Conservation (phyloP, 805 yeast genomes). For the Lipomyces yamanashiensis region DNA sequence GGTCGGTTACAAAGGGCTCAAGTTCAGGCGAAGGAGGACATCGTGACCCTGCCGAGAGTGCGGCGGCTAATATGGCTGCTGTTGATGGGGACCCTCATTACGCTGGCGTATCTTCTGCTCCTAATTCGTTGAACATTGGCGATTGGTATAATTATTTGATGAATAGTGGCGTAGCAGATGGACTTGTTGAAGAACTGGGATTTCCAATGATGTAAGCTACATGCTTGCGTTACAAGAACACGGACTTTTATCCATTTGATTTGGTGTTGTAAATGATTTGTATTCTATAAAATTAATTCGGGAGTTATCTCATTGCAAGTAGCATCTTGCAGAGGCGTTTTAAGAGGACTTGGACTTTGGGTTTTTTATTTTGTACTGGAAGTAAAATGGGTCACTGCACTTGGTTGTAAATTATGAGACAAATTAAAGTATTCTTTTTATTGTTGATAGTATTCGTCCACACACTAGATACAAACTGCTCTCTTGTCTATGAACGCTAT, state of each 20-base stretch:
- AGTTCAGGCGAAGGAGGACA: too few relatives aligned
- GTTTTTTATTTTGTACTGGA: not conserved
- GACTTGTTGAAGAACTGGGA: constrained; percentile 19
- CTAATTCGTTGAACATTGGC: constrained; percentile 45
- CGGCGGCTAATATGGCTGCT: constrained; percentile 1
- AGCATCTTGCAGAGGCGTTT: too few relatives aligned
- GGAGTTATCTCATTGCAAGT: not conserved
- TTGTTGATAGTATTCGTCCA: too few relatives aligned
- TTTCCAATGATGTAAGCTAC: too few relatives aligned
- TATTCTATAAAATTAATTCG: not conserved
- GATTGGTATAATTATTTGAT: constrained; percentile 50
- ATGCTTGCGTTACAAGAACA: too few relatives aligned
- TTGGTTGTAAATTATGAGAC: too few relatives aligned
- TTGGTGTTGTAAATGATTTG: not conserved
- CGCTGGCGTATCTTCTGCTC: constrained; percentile 25
- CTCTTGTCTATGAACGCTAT: too few relatives aligned
- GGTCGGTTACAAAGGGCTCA: not conserved
- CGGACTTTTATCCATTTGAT: not conserved
- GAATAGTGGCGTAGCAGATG: constrained; percentile 27
- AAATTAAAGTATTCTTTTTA: too few relatives aligned
- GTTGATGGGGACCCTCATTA: constrained; percentile 10
- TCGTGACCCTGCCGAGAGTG: not conserved
- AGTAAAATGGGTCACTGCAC: too few relatives aligned
- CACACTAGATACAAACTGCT: too few relatives aligned
- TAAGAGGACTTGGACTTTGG: not conserved